phyloP scores from a whole-genome alignment of 306 rosid genomes.

The Betula pendula region DNA sequence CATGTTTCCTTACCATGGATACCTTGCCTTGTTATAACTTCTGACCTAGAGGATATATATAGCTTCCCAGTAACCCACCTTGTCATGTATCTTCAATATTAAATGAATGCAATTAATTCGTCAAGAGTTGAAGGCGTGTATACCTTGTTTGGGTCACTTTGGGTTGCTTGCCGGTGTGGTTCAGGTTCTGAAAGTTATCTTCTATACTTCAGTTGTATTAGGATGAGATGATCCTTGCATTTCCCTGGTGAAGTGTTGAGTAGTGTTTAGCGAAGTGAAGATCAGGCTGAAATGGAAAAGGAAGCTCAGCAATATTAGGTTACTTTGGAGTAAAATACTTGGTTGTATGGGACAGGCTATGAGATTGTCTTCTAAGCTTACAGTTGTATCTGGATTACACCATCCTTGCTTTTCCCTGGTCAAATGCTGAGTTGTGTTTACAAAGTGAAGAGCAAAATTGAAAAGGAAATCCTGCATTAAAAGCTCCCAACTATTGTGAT shows the following conservation, averaged over 20 bases:
- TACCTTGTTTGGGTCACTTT: not conserved
- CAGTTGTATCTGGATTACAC: no score
- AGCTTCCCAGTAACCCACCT: not conserved
- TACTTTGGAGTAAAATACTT: no score
- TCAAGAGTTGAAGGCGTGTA: not conserved
- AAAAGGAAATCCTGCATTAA: no score
- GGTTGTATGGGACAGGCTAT: no score
- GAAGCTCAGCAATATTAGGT: no score
- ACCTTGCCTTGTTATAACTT: not conserved
- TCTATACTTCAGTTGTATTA: not conserved
- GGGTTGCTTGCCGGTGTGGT: not conserved
- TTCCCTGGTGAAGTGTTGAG: not conserved
- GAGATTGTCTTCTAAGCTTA: no score
- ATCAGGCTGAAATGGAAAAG: no score
- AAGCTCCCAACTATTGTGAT: no score
- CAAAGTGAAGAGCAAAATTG: no score
- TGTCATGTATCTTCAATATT: not conserved
- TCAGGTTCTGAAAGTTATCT: not conserved
- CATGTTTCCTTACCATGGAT: constrained; percentile 10
- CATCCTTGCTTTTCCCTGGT: no score
- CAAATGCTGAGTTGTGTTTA: no score
- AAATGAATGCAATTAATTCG: not conserved
- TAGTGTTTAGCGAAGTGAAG: no score
- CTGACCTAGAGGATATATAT: not conserved
- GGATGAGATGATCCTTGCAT: not conserved